Conservation (phyloP, 2,329 filamentous ascomycete genomes). For the Penicillium sp. region DNA sequence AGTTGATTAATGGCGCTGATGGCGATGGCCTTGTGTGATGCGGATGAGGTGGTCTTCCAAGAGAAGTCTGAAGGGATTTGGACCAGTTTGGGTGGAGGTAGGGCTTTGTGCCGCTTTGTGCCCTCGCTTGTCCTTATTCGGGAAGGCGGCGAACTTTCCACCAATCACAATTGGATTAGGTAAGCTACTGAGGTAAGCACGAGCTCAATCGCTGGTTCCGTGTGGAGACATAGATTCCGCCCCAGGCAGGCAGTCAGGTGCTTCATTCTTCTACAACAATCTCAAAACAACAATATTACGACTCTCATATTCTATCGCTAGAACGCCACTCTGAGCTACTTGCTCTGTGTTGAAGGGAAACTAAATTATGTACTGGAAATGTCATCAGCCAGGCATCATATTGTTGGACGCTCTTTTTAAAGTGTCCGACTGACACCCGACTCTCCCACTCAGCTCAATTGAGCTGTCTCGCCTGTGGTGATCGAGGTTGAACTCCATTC, state of each 20-base stretch:
- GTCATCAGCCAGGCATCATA: conserved; percentile 7
- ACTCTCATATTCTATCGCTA: conserved; percentile 9
- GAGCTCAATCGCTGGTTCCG: neutral
- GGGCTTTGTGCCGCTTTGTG: conserved; percentile 26
- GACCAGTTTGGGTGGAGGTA: conserved; percentile 30
- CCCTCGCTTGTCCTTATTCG: conserved; percentile 37
- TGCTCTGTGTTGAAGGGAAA: neutral
- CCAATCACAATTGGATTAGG: conserved; percentile 13
- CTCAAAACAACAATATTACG: conserved; percentile 1
- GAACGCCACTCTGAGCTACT: neutral
- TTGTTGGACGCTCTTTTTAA: conserved; percentile 1
- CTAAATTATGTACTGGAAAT: conserved; percentile 10
- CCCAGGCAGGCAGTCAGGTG: conserved; percentile 6
- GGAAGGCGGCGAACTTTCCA: conserved; percentile 13
- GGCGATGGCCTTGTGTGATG: conserved; percentile 40
- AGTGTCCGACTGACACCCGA: conserved; percentile 4
- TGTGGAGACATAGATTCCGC: conserved; percentile 4
- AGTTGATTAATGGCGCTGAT: conserved; percentile 40
- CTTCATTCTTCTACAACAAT: conserved; percentile 1
- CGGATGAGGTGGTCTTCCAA: conserved; percentile 33
- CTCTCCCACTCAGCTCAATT: conserved; percentile 1
- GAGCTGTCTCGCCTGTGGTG: conserved; percentile 6
- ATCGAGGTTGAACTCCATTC: conserved; percentile 15
- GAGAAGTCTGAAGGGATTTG: conserved; percentile 36
- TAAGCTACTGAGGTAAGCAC: conserved; percentile 5